Evolutionary conservation across 192 early-diverging fungal genomes (phyloP), one percentile per base, ranked within the genome.

Genomic region (Paraglomus brasilianum): DNA sequence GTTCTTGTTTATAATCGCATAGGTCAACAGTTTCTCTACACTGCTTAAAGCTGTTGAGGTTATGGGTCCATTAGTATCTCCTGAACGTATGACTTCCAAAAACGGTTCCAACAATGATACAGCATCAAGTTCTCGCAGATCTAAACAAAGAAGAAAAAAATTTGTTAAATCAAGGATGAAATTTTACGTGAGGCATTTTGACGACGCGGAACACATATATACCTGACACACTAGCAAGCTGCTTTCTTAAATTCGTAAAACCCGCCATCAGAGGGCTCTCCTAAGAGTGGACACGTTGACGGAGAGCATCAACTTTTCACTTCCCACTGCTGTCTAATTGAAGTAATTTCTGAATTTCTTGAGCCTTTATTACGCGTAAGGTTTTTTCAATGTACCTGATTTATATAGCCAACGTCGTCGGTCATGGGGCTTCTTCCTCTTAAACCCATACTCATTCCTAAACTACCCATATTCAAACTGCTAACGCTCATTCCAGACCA

Each of bases 21-120:
- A 91, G 58, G 82, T 83, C 48, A 97, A 82, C 60, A 98, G 95
- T 70, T 92, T 91, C 78, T 97, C 92, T 41, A 98, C 84, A 60
- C 89, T 91, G 39, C 81, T 85, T 15, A 98, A 81, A n/a, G 95
- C 94, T 21, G 92, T 86, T 15, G 92, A 90, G 5, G 95, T 95
- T 51, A 98, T 97, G 38, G 93, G 90, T 14, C 95, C 96, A 30
- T 94, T 95, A 1, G 95, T 97, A 72, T 97, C 92, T 5, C 94
- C 90, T 53, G 92, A 92, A 51, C 88, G 82, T 55, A 98, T 92
- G 8, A 98, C 93, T 39, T 91, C 85, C n/a, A 98, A 77, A 74
- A 97, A 98, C 2, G 96, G 96, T 10, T 89, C 85, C 5, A 98
- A 74, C n/a, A 98, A 77, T 11, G 80, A 64, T 5, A 87, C 69